phyloP scores from a whole-genome alignment of 495 filamentous ascomycete genomes.

The Tricharina praecox region DNA sequence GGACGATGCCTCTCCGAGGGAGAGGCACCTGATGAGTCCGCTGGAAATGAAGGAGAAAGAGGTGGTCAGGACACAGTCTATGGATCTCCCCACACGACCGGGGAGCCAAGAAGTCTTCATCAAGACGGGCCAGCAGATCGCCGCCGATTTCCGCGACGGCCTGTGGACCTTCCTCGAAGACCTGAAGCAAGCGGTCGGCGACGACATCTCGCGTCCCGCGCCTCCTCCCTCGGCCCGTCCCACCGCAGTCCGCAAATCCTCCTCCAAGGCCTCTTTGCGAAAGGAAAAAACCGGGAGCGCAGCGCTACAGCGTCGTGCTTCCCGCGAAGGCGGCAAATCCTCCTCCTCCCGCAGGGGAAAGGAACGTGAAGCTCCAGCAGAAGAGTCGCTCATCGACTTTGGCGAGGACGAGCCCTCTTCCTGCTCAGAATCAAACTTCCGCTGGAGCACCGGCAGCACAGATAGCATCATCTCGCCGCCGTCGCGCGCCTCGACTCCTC shows the following conservation, averaged over 20 bases:
- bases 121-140: slow-evolving; percentile 66
- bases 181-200: slow-evolving; percentile 81
- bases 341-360: neutral
- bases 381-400: slow-evolving; percentile 19
- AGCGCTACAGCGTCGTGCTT: neutral
- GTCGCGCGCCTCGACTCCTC: slow-evolving; percentile 3
- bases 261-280: slow-evolving; percentile 13
- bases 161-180: slow-evolving; percentile 97
- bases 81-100: slow-evolving; percentile 1
- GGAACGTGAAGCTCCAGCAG: no score
- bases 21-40: slow-evolving; percentile 8
- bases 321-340: slow-evolving; percentile 3
- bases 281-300: neutral
- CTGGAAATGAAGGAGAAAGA: slow-evolving; percentile 20
- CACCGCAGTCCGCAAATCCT: neutral
- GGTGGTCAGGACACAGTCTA: slow-evolving; percentile 1
- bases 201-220: slow-evolving; percentile 44
- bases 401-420: slow-evolving; percentile 6
- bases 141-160: slow-evolving; percentile 72
- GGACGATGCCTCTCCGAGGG: slow-evolving; percentile 14
- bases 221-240: neutral
- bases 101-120: slow-evolving; percentile 37
- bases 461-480: slow-evolving; percentile 10
- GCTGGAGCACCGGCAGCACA: slow-evolving; percentile 20
- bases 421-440: slow-evolving; percentile 9